Evolutionary conservation across 352 stramenopile genomes (phyloP).

Genomic region (Phytophthora chlamydospora): DNA sequence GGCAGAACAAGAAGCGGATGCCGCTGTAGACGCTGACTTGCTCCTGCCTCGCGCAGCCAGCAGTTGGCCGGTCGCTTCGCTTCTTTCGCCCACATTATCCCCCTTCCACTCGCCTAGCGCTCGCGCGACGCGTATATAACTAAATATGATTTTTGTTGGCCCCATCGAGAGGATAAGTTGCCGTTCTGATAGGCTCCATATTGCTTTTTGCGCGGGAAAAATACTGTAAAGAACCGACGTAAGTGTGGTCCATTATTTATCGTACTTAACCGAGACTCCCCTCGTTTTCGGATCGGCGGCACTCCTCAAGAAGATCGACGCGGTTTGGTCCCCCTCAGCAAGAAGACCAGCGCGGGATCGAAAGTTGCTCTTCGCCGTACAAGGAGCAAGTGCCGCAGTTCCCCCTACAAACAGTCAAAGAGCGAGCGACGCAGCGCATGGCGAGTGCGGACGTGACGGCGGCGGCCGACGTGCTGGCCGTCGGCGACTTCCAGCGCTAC

Average conservation of each 20-base stretch:
- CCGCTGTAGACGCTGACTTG: conserved; percentile 49
- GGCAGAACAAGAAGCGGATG: conserved; percentile 92
- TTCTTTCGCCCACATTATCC: no score
- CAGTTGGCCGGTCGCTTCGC: no score
- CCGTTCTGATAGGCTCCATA: neutral
- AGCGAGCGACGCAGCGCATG: conserved; percentile 21
- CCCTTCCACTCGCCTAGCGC: neutral
- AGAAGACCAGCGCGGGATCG: conserved; percentile 1
- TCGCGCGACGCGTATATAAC: conserved; percentile 36
- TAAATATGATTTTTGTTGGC: conserved; percentile 40
- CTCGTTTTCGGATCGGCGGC: no score
- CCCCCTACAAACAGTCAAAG: neutral
- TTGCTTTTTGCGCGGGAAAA: no score
- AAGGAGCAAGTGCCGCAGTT: conserved; percentile 10
- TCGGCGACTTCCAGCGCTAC: conserved; percentile 59
- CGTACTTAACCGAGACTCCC: no score
- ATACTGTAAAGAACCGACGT: no score
- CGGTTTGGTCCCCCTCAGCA: no score
- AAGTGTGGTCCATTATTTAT: no score
- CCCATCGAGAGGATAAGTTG: conserved; percentile 2
- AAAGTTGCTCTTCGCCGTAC: conserved; percentile 19
- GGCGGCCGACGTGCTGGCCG: conserved; percentile 44
- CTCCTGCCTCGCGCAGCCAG: neutral
- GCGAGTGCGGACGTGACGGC: conserved; percentile 34
- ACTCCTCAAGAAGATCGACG: no score